Evolutionary conservation across 164 flowering plant genomes (phyloP).

Genomic region (Berberis vulgaris): DNA sequence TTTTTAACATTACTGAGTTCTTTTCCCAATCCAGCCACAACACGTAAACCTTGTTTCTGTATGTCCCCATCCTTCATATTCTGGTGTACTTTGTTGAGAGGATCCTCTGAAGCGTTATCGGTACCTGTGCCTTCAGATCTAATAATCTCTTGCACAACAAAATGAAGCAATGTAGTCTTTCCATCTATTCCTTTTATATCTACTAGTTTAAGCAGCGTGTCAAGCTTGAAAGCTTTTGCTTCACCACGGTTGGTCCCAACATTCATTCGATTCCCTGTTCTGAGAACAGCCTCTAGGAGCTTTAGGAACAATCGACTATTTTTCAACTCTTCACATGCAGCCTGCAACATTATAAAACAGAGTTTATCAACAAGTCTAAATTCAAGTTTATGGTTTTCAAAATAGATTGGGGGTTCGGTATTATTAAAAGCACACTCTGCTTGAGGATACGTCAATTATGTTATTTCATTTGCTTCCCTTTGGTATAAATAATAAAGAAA

Average conservation of each 20-base stretch:
- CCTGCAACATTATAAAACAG: conserved; percentile 31
- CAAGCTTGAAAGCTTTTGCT: conserved; percentile 92
- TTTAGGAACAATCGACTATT: conserved; percentile 84
- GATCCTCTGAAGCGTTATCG: conserved; percentile 25
- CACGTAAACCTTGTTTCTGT: conserved; percentile 73
- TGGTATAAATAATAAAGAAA: no score
- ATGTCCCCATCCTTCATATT: conserved; percentile 45
- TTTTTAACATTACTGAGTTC: conserved; percentile 78
- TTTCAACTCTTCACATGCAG: conserved; percentile 80
- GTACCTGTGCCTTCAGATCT: conserved; percentile 56
- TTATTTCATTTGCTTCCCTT: no score
- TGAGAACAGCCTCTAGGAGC: conserved; percentile 95
- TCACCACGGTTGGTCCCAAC: conserved; percentile 96
- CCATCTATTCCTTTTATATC: conserved; percentile 97
- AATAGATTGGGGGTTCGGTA: no score
- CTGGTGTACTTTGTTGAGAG: conserved; percentile 15
- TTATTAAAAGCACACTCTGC: no score
- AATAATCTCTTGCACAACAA: conserved; percentile 95
- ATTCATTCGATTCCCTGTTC: conserved; percentile 95
- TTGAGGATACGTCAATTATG: no score
- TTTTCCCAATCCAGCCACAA: conserved; percentile 67
- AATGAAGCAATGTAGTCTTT: conserved; percentile 91
- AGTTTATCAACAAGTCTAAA: not conserved
- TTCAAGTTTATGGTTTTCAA: no score
- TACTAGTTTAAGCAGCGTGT: conserved; percentile 75